Conservation (phyloP, 441 rosid genomes). For the Adansonia gregorii region DNA sequence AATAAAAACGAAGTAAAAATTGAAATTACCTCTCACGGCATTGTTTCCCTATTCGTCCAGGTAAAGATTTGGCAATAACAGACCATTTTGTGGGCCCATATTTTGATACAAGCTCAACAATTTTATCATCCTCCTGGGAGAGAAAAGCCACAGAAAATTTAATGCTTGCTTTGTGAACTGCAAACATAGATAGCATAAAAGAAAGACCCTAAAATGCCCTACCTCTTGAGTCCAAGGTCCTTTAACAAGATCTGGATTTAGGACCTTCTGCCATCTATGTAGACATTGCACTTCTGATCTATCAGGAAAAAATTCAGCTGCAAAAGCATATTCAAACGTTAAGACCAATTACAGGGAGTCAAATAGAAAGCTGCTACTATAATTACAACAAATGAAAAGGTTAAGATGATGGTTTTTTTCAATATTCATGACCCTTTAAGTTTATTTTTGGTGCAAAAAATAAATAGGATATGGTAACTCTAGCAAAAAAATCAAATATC, state of each 20-base stretch:
- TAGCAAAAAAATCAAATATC: no score
- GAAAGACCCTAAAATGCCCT: constrained; percentile 23
- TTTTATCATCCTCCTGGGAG: constrained; percentile 89
- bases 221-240: constrained; percentile 99
- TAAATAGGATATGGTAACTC: not conserved
- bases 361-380: constrained; percentile 4
- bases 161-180: constrained; percentile 10
- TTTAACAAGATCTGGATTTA: constrained; percentile 92
- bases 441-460: not conserved
- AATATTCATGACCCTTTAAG: not conserved
- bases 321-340: constrained; percentile 25
- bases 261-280: constrained; percentile 99
- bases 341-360: not conserved
- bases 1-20: not conserved
- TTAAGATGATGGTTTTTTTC: not conserved
- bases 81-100: constrained; percentile 97
- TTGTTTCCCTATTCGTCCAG: constrained; percentile 99
- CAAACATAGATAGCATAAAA: constrained; percentile 30
- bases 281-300: constrained; percentile 97
- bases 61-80: constrained; percentile 81
- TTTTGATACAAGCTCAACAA: constrained; percentile 68
- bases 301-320: constrained; percentile 86
- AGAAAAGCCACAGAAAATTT: constrained; percentile 21
- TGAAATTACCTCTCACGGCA: constrained; percentile 86
- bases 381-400: not conserved